Evolutionary conservation across 768 basidiomycete genomes (phyloP).

Genomic region (Boletus rubescentipes): DNA sequence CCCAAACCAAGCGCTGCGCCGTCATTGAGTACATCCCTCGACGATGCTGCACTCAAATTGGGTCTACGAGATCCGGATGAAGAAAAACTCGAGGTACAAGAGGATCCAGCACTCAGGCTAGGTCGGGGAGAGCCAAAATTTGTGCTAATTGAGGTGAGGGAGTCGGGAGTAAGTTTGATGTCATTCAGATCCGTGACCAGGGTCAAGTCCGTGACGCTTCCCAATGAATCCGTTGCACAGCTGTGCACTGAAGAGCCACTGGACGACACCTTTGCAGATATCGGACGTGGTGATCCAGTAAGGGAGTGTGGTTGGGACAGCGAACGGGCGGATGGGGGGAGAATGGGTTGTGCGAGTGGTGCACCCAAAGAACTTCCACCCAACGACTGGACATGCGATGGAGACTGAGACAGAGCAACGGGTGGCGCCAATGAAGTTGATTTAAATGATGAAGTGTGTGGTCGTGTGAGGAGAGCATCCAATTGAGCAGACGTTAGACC

Average conservation of each 20-base stretch:
- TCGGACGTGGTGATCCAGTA: constrained; percentile 26
- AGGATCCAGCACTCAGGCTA: constrained; percentile 28
- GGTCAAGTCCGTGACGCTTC: constrained; percentile 20
- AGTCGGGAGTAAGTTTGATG: constrained; percentile 23
- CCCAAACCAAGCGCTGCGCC: constrained; percentile 13
- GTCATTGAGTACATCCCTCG: constrained; percentile 21
- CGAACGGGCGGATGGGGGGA: constrained; percentile 20
- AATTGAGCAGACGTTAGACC: constrained; percentile 26
- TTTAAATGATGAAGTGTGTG: constrained; percentile 24
- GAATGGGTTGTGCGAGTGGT: constrained; percentile 22
- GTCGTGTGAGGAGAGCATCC: constrained; percentile 27
- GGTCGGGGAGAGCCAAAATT: constrained; percentile 27
- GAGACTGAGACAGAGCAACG: constrained; percentile 16
- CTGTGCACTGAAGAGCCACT: constrained; percentile 21
- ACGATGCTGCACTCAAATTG: constrained; percentile 20
- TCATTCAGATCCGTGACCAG: constrained; percentile 28
- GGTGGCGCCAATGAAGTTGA: constrained; percentile 24
- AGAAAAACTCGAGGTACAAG: constrained; percentile 28
- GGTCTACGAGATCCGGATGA: constrained; percentile 24
- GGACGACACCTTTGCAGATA: constrained; percentile 25
- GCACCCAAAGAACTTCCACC: constrained; percentile 12
- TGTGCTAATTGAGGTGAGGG: constrained; percentile 26
- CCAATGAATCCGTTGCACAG: constrained; percentile 9
- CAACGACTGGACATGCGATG: constrained; percentile 23
- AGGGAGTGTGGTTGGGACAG: constrained; percentile 30